Percentiles rank a stretch among this genome's conserved stretches.
These are phyloP conservation scores for Floccularia luteovirens DNA, from an alignment of 768 basidiomycete genomes.

Conservation along the genomic window DNA sequence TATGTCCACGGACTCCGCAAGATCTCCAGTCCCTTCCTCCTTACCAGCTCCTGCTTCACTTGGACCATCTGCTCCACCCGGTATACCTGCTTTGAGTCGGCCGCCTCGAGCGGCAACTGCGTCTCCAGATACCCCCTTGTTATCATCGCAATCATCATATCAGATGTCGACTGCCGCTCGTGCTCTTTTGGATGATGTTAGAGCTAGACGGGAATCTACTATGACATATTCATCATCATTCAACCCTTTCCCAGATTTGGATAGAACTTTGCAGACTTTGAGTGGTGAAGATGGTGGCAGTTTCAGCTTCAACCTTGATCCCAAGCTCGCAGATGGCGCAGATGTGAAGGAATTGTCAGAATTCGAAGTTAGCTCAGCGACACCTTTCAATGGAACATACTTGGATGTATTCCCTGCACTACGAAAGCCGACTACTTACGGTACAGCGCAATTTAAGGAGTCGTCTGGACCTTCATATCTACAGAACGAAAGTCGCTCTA, in stretches of 20 bases:
- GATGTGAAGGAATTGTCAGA: constrained; percentile 34
- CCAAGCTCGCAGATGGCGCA: constrained; percentile 54
- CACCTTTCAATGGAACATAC: constrained; percentile 60
- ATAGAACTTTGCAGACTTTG: constrained; percentile 72
- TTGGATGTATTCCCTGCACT: constrained; percentile 62
- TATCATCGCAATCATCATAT: constrained; percentile 59
- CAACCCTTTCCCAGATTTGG: constrained; percentile 85
- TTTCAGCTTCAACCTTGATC: constrained; percentile 85
- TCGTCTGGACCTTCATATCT: constrained; percentile 51
- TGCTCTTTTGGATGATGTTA: constrained; percentile 79
- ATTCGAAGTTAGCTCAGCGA: constrained; percentile 41
- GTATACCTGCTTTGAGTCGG: constrained; percentile 52
- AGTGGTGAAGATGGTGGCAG: constrained; percentile 57
- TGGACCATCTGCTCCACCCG: constrained; percentile 50
- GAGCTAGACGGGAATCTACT: constrained; percentile 59
- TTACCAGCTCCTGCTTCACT: constrained; percentile 39
- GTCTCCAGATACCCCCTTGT: constrained; percentile 41
- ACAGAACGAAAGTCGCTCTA: constrained; percentile 37
- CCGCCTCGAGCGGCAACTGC: constrained; percentile 40
- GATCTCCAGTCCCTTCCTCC: constrained; percentile 32
- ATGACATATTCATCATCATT: constrained; percentile 27
- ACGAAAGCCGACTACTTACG: constrained; percentile 23
- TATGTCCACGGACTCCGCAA: constrained; percentile 20
- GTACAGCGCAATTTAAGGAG: constrained; percentile 26
- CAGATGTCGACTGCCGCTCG: constrained; percentile 85